Percentiles rank a stretch among this genome's conserved stretches.
Conservation (phyloP, 2,329 filamentous ascomycete species). For the Aureobasidium sp. region DNA sequence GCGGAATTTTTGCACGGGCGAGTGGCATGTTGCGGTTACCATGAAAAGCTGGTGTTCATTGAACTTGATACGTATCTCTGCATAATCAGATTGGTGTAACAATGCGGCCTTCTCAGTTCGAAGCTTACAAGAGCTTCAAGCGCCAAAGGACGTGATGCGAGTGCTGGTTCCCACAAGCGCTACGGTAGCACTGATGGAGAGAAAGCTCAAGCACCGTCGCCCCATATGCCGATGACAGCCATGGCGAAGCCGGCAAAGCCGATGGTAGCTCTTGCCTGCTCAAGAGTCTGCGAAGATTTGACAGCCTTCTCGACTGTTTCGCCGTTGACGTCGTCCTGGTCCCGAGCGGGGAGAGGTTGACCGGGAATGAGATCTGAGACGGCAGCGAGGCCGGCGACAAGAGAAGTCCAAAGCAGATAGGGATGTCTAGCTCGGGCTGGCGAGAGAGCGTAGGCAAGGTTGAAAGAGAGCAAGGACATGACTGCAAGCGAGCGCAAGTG, state of each 20-base stretch:
- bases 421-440: slow-evolving; percentile 70
- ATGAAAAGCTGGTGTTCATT: not conserved
- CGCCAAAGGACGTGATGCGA: not conserved
- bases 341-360: slow-evolving; percentile 26
- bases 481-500: slow-evolving; percentile 60
- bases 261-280: slow-evolving; percentile 34
- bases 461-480: slow-evolving; percentile 61
- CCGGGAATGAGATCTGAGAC: slow-evolving; percentile 11
- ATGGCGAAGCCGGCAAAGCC: slow-evolving; percentile 38
- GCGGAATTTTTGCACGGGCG: not conserved
- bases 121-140: not conserved
- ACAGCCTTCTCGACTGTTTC: slow-evolving; percentile 40
- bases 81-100: not conserved
- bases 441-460: slow-evolving; percentile 69
- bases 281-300: slow-evolving; percentile 32
- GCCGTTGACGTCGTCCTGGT: slow-evolving; percentile 37
- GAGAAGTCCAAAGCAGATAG: slow-evolving; percentile 77
- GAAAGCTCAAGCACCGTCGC: slow-evolving; percentile 30
- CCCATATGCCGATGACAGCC: slow-evolving; percentile 41
- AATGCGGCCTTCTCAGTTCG: not conserved
- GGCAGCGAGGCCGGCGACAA: slow-evolving; percentile 26
- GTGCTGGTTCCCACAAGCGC: not conserved
- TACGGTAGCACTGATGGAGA: not conserved
- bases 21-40: not conserved
- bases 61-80: not conserved